Evolutionary conservation across 768 basidiomycete species (phyloP), one percentile per base, ranked within the genome.

Genomic region (Epithele typhae): DNA sequence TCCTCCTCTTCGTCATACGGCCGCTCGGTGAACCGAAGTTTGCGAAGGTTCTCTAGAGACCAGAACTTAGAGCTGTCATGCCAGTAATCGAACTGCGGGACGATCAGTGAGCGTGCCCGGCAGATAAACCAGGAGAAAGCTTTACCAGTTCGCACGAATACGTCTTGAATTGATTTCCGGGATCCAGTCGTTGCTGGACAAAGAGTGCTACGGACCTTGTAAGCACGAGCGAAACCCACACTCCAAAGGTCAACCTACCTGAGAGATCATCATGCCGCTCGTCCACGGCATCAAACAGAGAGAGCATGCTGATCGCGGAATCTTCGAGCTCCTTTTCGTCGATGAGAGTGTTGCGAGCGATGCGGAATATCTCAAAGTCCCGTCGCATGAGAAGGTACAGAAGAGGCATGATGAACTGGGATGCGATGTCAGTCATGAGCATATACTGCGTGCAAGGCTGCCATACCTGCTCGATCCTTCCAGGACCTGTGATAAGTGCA

Each of bases 371-470:
- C 33, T 64, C 56, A 23, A 67, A 53, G 54, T 71, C 65, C 24
- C 65, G 59, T 35, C 60, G 54, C 19, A 69, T 49, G 0, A 70
- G 53, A 0, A 72, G 58, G 43, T 64, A 65, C 1, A 71, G 44
- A n/a, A 71, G 51, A 0, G 69, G 67, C 3, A 68, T 56, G 8
- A 69, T 35, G 43, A 63, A 64, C 68, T 71, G 22, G 15, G n/a
- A n/a, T n/a, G n/a, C n/a, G n/a, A n/a, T n/a, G 15, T 14, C 6
- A 15, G 19, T 4, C 5, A 11, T 4, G n/a, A 8, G 11, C 10
- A 7, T 25, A 1, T 19, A 15, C 5, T 9, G 7, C 14, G 14
- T 25, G 15, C 6, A 33, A 1, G 9, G 12, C 9, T 0, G 24
- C 49, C 62, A 25, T 24, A 67, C 68, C 37, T 61, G 52, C 51